Evolutionary conservation across 352 stramenopile species (phyloP).

Genomic region (Globisporangium middletonii): DNA sequence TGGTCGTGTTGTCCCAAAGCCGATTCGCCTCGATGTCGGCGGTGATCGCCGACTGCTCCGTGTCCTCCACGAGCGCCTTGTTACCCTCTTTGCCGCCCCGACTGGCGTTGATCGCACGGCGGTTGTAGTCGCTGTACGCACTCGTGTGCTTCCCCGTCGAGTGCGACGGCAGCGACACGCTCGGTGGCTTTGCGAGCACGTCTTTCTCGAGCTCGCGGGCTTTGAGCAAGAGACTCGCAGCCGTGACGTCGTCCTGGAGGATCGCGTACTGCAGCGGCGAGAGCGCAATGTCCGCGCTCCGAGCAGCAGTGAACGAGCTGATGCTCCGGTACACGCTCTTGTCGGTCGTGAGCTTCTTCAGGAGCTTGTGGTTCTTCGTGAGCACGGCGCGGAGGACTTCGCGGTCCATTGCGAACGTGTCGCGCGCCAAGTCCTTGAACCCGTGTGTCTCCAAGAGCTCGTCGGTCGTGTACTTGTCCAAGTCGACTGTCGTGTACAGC

Average conservation of each 20-base stretch:
- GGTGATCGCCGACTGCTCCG: background rate
- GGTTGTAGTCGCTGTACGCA: constrained; percentile 77
- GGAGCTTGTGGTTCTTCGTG: constrained; percentile 62
- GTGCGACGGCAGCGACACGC: constrained; percentile 59
- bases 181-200: constrained; percentile 33
- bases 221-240: constrained; percentile 37
- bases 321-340: constrained; percentile 37
- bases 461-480: constrained; percentile 46
- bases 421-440: constrained; percentile 29
- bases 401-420: constrained; percentile 44
- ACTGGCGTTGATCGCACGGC: constrained; percentile 74
- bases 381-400: constrained; percentile 68
- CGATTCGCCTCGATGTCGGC: constrained; percentile 15
- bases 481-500: constrained; percentile 36
- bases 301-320: constrained; percentile 39
- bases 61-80: constrained; percentile 58
- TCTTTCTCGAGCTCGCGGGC: constrained; percentile 42
- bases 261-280: constrained; percentile 64
- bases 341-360: constrained; percentile 59
- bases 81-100: constrained; percentile 74
- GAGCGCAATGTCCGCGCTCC: constrained; percentile 35
- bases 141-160: constrained; percentile 77
- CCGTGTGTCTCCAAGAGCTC: constrained; percentile 48
- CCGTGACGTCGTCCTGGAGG: constrained; percentile 45
- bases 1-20: constrained; percentile 35